phyloP scores from a whole-genome alignment of 305 asterid species.

The Lippia alba region DNA sequence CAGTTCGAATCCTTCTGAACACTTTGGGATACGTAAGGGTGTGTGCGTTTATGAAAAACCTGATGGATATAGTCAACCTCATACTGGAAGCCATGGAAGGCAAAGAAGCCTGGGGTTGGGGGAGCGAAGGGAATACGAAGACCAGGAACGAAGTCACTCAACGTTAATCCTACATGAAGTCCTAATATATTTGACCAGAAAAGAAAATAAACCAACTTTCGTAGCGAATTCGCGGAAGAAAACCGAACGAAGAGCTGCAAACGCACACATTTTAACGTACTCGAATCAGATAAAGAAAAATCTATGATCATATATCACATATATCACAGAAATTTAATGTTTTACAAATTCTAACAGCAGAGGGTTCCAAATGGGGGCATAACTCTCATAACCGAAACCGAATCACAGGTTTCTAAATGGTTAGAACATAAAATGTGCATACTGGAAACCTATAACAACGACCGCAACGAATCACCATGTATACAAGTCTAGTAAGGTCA shows the following conservation, averaged over 20 bases:
- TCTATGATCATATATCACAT: neutral
- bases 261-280: neutral
- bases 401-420: neutral
- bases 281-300: neutral
- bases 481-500: slow-evolving; percentile 35
- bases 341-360: neutral
- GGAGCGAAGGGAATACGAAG: too few species aligned
- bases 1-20: too few species aligned
- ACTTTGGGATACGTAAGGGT: too few species aligned
- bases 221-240: too few species aligned
- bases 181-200: too few species aligned
- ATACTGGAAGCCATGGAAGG: too few species aligned
- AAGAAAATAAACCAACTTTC: too few species aligned
- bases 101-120: too few species aligned
- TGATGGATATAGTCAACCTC: too few species aligned
- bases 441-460: neutral
- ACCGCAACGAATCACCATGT: slow-evolving; percentile 10
- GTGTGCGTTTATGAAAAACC: too few species aligned
- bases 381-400: neutral
- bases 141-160: too few species aligned
- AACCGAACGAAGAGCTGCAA: neutral
- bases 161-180: too few species aligned
- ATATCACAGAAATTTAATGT: neutral
- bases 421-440: neutral
- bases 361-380: neutral